Evolutionary conservation across 164 flowering plant species (phyloP).

Genomic region (Amborella trichopoda): DNA sequence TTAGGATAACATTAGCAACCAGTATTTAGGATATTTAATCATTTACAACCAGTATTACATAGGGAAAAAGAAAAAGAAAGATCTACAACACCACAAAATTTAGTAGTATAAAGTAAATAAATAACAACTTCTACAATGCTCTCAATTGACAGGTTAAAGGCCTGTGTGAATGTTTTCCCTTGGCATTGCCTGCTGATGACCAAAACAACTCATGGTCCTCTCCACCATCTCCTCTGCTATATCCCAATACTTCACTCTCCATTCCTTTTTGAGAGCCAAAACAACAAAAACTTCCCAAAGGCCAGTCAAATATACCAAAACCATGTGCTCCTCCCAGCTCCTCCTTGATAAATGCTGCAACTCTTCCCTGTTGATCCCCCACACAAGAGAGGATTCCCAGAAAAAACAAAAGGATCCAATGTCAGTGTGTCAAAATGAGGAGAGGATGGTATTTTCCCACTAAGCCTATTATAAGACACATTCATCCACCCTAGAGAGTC

Average conservation of each 20-base stretch:
- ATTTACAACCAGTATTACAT: no score
- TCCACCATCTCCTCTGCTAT: no score
- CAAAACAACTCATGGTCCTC: no score
- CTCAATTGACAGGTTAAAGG: no score
- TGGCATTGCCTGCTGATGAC: no score
- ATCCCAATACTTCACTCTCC: conserved; percentile 4
- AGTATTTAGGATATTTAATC: no score
- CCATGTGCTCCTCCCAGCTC: not conserved
- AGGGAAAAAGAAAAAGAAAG: no score
- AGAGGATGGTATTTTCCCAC: conserved; percentile 12
- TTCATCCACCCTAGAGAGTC: conserved; percentile 6
- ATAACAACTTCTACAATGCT: no score
- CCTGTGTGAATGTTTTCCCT: no score
- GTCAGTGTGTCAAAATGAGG: conserved; percentile 7
- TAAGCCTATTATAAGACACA: conserved; percentile 15
- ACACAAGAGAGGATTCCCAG: conserved; percentile 10
- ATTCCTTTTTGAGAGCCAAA: conserved; percentile 1
- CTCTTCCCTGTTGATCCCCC: conserved; percentile 2
- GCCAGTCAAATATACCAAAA: not conserved
- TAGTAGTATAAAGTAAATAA: no score
- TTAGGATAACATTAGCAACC: no score
- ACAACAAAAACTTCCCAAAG: conserved; percentile 6
- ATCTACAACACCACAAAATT: no score
- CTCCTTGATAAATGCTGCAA: not conserved
- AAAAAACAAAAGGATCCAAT: conserved; percentile 6